These are phyloP conservation scores for Tilletia indica DNA, from an alignment of 1,284 basidiomycete species.

Conservation along the genomic window DNA sequence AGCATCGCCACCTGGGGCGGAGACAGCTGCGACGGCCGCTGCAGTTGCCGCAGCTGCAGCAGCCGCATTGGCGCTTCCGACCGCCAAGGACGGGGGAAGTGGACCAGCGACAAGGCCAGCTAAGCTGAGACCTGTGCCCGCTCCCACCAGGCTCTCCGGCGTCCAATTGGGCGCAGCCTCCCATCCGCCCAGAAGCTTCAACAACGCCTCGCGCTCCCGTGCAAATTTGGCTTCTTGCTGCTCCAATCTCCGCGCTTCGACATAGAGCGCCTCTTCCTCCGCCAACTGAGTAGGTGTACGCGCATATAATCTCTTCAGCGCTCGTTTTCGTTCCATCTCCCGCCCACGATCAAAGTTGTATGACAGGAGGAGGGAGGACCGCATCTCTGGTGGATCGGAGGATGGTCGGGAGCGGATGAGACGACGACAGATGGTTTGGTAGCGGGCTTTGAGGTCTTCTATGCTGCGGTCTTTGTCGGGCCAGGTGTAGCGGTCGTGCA, in stretches of 20 bases:
- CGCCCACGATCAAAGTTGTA: constrained; percentile 66
- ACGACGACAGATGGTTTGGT: constrained; percentile 86
- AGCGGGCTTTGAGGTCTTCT: constrained; percentile 90
- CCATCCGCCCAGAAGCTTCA: constrained; percentile 68
- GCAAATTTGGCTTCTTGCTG: constrained; percentile 87
- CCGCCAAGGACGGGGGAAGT: constrained; percentile 3
- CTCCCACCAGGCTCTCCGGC: constrained; percentile 42
- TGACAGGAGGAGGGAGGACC: constrained; percentile 48
- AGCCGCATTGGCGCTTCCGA: constrained; percentile 17
- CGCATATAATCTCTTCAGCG: constrained; percentile 78
- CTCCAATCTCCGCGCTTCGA: constrained; percentile 89
- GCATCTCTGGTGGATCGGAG: constrained; percentile 44
- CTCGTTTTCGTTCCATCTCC: constrained; percentile 84
- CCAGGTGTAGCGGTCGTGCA: constrained; percentile 84
- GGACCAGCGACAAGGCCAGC: not conserved
- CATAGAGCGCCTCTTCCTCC: constrained; percentile 92
- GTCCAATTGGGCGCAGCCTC: constrained; percentile 49
- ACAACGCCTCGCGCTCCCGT: constrained; percentile 82
- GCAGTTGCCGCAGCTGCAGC: constrained; percentile 4
- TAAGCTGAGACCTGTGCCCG: constrained; percentile 43
- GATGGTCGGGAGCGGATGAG: constrained; percentile 71
- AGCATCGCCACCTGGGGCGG: not conserved
- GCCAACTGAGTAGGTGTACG: constrained; percentile 84
- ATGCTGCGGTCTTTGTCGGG: constrained; percentile 32
- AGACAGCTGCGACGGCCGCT: constrained; percentile 3